Evolutionary conservation across 1,139 yeast genomes (phyloP).

Genomic region (Geotrichum australiense): DNA sequence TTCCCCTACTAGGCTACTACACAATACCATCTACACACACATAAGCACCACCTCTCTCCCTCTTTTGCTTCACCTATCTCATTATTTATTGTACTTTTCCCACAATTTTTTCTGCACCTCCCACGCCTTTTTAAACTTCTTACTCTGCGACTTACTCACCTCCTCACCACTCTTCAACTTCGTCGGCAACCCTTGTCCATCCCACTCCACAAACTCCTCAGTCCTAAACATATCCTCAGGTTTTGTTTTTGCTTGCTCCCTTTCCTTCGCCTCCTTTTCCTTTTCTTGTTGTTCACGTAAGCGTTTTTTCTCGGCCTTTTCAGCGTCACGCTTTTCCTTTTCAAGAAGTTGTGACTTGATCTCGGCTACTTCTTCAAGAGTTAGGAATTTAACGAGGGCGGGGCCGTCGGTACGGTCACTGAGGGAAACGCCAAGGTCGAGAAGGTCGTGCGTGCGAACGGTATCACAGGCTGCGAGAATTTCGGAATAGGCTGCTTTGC

Average conservation of each 20-base stretch:
- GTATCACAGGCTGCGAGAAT: slow-evolving; percentile 55
- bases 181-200: slow-evolving; percentile 75
- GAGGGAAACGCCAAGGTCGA: slow-evolving; percentile 70
- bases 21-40: too few relatives aligned
- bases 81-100: slow-evolving; percentile 43
- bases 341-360: slow-evolving; percentile 52
- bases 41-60: too few relatives aligned
- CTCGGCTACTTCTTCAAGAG: slow-evolving; percentile 59
- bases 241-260: slow-evolving; percentile 59
- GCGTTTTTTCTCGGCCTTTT: slow-evolving; percentile 40
- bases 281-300: slow-evolving; percentile 21
- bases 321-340: slow-evolving; percentile 48
- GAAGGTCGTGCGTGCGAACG: slow-evolving; percentile 55
- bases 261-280: slow-evolving; percentile 53
- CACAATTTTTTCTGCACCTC: slow-evolving; percentile 78
- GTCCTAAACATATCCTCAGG: slow-evolving; percentile 69
- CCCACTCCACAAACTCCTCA: slow-evolving; percentile 54
- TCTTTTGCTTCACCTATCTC: too few relatives aligned
- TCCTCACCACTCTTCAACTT: slow-evolving; percentile 76
- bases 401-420: slow-evolving; percentile 82
- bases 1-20: too few relatives aligned
- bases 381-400: slow-evolving; percentile 76
- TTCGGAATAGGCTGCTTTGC: slow-evolving; percentile 47
- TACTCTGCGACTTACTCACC: slow-evolving; percentile 76
- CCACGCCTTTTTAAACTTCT: slow-evolving; percentile 71